Base-by-base conservation (phyloP, 495 filamentous ascomycete genomes). In the Arthonia radiata region DNA sequence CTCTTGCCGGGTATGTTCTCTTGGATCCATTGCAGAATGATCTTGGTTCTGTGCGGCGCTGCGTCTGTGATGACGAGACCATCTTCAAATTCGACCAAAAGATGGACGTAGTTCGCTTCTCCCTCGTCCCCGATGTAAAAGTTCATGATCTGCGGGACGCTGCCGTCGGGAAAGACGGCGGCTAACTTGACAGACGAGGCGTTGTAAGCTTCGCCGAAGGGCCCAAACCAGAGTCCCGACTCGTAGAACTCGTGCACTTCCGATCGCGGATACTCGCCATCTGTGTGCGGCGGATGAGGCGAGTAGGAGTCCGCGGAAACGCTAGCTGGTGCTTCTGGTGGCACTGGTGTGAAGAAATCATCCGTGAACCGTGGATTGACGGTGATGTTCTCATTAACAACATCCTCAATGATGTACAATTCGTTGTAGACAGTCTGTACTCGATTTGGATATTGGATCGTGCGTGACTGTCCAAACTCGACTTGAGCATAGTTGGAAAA, bases 1-100 rank as follows among this genome's bases (percentile, higher is more conserved):
- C 26, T 34, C 18, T 33, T 34, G 8, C 14, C 17, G 12, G 25
- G n/a, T n/a, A n/a, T n/a, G n/a, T n/a, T n/a, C n/a, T n/a, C n/a
- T n/a, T n/a, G n/a, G 12, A 30, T 15, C 17, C 18, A 30, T 10
- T 30, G n/a, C 18, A 30, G 10, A 4, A 30, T 9, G n/a, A 30
- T 19, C 3, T 13, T 5, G 12, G 17, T 22, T 6, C 21, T 18
- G 5, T 13, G 19, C 3, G 28, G 28, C 4, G 28, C 9, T 4
- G 28, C 28, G 13, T 30, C 28, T 9, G 28, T 30, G 10, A 30
- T 23, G 11, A 30, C n/a, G 9, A 30, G 13, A 5, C 17, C 28
- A 6, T 30, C 28, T 12, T 30, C 28, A 15, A 30, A 30, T n/a
- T 22, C 18, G 7, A 23, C 28, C 13, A 30, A 8, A 9, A 30